Percentiles rank a stretch among this genome's conserved stretches.
These are phyloP conservation scores for Amorphotheca resinae DNA, from an alignment of 495 filamentous ascomycete genomes.

Conservation along the genomic window DNA sequence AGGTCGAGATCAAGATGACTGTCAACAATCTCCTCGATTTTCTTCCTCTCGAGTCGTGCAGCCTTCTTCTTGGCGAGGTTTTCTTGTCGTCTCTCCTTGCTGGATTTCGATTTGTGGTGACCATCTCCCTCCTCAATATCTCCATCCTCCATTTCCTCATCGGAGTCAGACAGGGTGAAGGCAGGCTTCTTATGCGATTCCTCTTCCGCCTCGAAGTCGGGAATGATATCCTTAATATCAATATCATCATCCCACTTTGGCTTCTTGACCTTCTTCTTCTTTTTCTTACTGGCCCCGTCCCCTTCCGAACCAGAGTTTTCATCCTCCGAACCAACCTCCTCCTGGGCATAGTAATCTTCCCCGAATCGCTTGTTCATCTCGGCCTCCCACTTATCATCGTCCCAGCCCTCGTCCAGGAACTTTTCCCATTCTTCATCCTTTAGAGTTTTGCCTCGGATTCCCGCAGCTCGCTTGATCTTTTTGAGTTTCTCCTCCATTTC, in stretches of 20 bases:
- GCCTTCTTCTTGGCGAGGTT: constrained; percentile 58
- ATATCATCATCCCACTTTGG: constrained; percentile 96
- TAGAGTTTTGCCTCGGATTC: constrained; percentile 53
- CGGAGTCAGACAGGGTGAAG: constrained; percentile 41
- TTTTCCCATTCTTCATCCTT: constrained; percentile 67
- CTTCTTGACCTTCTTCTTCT: constrained; percentile 63
- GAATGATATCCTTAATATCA: constrained; percentile 83
- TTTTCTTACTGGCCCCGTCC: constrained; percentile 27
- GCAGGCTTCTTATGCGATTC: constrained; percentile 34
- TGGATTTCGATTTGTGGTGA: constrained; percentile 46
- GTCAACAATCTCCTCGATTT: constrained; percentile 80
- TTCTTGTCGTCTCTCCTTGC: constrained; percentile 51
- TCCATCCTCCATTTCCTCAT: constrained; percentile 20
- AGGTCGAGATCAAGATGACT: constrained; percentile 51
- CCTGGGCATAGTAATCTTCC: constrained; percentile 72
- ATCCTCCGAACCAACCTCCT: constrained; percentile 30
- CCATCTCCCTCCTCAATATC: constrained; percentile 25
- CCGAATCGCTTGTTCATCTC: constrained; percentile 83
- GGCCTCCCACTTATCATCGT: constrained; percentile 73
- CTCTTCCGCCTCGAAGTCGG: constrained; percentile 65
- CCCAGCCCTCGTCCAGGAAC: constrained; percentile 76
- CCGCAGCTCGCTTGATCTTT: constrained; percentile 78
- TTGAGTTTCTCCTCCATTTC: constrained; percentile 72
- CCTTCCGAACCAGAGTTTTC: constrained; percentile 29
- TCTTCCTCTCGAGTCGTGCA: constrained; percentile 63